Conservation (phyloP, 345 rosid species). For the Moringa oleifera region DNA sequence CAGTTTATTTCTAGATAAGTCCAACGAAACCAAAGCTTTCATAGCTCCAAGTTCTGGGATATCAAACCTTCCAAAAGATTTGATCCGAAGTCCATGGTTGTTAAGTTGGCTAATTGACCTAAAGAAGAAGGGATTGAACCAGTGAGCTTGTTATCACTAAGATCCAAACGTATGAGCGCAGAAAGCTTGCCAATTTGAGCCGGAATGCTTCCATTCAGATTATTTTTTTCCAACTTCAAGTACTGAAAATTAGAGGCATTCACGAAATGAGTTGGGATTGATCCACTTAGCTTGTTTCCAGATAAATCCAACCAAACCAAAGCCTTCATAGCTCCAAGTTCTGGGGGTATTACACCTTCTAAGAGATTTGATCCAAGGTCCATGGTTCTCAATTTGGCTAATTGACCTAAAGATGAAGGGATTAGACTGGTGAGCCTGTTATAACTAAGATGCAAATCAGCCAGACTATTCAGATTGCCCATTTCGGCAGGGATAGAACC, state of each 20-base stretch:
- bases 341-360: slow-evolving; percentile 24
- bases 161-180: slow-evolving; percentile 18
- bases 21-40: slow-evolving; percentile 20
- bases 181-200: slow-evolving; percentile 22
- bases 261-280: slow-evolving; percentile 19
- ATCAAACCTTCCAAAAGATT: slow-evolving; percentile 34
- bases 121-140: slow-evolving; percentile 31
- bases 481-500: slow-evolving; percentile 35
- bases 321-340: slow-evolving; percentile 19
- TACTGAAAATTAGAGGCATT: slow-evolving; percentile 11
- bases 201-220: slow-evolving; percentile 25
- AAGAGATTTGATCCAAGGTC: slow-evolving; percentile 17
- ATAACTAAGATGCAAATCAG: slow-evolving; percentile 20
- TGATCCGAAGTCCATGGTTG: slow-evolving; percentile 22
- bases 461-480: slow-evolving; percentile 23
- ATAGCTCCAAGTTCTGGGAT: slow-evolving; percentile 29
- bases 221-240: slow-evolving; percentile 32
- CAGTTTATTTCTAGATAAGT: slow-evolving; percentile 29
- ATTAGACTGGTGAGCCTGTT: slow-evolving; percentile 27
- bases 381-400: slow-evolving; percentile 10
- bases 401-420: slow-evolving; percentile 13
- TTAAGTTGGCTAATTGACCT: slow-evolving; percentile 5
- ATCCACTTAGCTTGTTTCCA: slow-evolving; percentile 18
- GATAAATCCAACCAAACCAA: slow-evolving; percentile 31
- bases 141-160: slow-evolving; percentile 31